Conservation (phyloP, 202 grass and related monocot genomes). For the Setaria viridis region DNA sequence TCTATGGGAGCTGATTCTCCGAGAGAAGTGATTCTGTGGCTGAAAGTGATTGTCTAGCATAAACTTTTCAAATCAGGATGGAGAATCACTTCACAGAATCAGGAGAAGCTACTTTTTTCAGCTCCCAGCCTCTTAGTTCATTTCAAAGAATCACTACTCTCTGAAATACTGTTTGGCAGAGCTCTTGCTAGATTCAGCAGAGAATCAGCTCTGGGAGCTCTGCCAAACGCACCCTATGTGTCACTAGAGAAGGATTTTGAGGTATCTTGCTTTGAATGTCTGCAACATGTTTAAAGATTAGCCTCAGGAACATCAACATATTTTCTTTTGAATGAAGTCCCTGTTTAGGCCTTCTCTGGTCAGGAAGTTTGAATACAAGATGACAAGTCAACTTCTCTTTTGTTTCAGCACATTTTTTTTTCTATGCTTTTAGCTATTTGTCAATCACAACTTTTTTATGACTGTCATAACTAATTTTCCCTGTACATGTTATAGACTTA, state of each 20-base stretch:
- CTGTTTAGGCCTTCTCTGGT: neutral
- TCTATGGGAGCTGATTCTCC: too few species aligned
- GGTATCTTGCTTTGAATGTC: neutral
- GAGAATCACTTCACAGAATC: too few species aligned
- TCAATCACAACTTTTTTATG: neutral
- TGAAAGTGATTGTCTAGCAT: too few species aligned
- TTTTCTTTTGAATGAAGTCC: neutral
- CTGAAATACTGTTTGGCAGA: too few species aligned
- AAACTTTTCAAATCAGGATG: too few species aligned
- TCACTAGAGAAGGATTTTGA: slow-evolving; percentile 21
- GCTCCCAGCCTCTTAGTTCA: too few species aligned
- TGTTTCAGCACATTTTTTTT: slow-evolving; percentile 1
- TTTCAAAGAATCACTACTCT: too few species aligned
- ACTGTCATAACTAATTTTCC: slow-evolving; percentile 31
- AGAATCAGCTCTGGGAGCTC: too few species aligned
- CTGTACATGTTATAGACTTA: slow-evolving; percentile 72
- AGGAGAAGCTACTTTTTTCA: too few species aligned
- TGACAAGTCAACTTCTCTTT: neutral
- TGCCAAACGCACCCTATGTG: neutral
- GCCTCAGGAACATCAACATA: neutral
- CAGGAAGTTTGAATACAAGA: neutral
- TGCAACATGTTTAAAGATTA: slow-evolving; percentile 10
- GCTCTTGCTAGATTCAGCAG: too few species aligned
- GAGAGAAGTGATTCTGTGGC: too few species aligned
- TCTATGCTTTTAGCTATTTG: slow-evolving; percentile 16